Base-by-base conservation (phyloP, 2,329 filamentous ascomycete species). In the Penicillium hordei region DNA sequence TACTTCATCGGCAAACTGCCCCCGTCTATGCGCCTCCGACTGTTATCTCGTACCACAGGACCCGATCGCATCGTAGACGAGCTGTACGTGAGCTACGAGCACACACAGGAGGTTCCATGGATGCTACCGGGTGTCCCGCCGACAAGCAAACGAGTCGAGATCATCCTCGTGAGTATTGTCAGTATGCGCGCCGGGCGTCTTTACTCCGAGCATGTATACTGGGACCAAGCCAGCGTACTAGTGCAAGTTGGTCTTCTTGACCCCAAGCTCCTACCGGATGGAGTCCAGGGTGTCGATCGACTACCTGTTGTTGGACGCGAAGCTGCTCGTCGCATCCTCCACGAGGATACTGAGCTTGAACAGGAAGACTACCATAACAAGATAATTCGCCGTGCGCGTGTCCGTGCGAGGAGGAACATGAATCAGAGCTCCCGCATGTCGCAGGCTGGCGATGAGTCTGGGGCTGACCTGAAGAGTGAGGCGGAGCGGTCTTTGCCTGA, bases 21-120 rank as follows among this genome's bases (percentile, higher is more conserved):
- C 1, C 77, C 78, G 0, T 81, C 80, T 1, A 74, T 83, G 64
- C 76, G 77, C 39, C 77, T 85, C 57, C 80, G 79, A 12, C 77
- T 87, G 2, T 69, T 87, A 4, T 83, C 80, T 2, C 81, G 85
- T 7, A 87, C 85, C 0, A 75, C 83, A 3, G 84, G 84, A 19
- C 75, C 77, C 0, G 83, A 86, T 62, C 79, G 82, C 27, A 75
- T 87, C n/a, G 84, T 86, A 12, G 85, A 87, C 63, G 85, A 87
- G 65, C 73, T 87, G 19, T 79, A 82, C 61, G 68, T 84, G 7
- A 76, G 79, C 0, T 86, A 86, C 67, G 81, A 80, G 55, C 85
- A 87, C 64, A 82, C 82, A 0, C 75, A 79, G 31, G 75, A 79
- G 36, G 78, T 87, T 48, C 79, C 80, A 1, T 87, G 84, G 84